Base-by-base conservation (phyloP, 2,329 filamentous ascomycete species). In the Hypoxylon sp. region DNA sequence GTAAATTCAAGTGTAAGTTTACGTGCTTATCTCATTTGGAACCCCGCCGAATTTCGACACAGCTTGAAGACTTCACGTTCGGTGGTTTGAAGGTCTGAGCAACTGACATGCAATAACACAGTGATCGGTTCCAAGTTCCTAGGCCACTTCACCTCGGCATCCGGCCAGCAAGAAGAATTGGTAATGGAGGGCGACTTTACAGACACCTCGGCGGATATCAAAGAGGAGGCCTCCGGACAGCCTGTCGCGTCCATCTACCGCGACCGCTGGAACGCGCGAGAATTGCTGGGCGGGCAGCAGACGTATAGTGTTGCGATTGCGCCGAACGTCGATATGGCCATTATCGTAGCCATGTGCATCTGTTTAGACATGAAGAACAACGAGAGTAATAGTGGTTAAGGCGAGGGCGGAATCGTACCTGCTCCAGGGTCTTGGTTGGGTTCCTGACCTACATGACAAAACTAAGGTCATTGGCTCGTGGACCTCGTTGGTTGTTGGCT, bases 271-370 rank as follows among this genome's bases (percentile, higher is more conserved):
- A 90, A 85, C 71, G 82, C 81, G 35, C 81, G 88, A 33, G 84
- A 92, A 73, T 75, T 91, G 1, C 76, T 91, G 24, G 86, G 85
- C 44, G 86, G 84, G 9, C 84, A 90, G 79, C 89, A 92, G 79
- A 90, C 89, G 3, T 93, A 93, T 71, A 85, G 83, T 1, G 83
- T 93, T 4, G 84, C 83, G 0, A 84, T 92, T 5, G 89, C 89
- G 1, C 88, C 90, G 0, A 87, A 87, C 14, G 87, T 91, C 5
- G 91, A 93, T 74, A 84, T 91, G 78, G 86, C 88, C 3, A 74
- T 92, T 51, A 86, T 92, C 71, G 87, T 84, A 0, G 91, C 90
- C 10, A 81, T 92, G 74, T 92, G 89, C 75, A 88, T 93, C 58
- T 89, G 86, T 67, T 80, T 92, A 66, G 91, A 92, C 70, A 90